A percentile compares a stretch with the other conserved stretches of the same genome.
Evolutionary conservation across 345 rosid species (phyloP).

Genomic region (Acer campestre): DNA sequence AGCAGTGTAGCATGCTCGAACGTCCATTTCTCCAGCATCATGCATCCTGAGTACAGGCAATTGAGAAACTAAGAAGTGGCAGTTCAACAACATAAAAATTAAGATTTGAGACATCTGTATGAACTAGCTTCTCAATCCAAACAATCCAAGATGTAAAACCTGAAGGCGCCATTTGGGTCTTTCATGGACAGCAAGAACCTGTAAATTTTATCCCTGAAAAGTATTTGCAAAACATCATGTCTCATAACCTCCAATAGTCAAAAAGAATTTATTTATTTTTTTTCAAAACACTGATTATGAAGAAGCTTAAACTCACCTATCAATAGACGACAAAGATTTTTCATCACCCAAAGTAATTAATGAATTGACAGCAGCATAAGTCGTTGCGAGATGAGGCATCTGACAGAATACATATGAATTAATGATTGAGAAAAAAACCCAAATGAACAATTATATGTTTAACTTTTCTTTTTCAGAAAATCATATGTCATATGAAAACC

Average conservation of each 20-base stretch:
- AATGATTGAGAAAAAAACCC: neutral
- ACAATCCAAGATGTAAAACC: slow-evolving; percentile 41
- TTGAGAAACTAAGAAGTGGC: neutral
- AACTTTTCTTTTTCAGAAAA: neutral
- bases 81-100: neutral
- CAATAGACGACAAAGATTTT: slow-evolving; percentile 64
- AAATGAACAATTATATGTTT: neutral
- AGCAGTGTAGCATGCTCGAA: slow-evolving; percentile 96
- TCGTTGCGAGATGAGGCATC: slow-evolving; percentile 99
- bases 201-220: slow-evolving; percentile 63
- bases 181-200: slow-evolving; percentile 70
- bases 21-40: slow-evolving; percentile 93
- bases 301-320: slow-evolving; percentile 61
- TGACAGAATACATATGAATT: slow-evolving; percentile 32
- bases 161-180: slow-evolving; percentile 80
- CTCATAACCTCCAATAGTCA: slow-evolving; percentile 20
- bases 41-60: slow-evolving; percentile 68
- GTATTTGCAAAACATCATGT: slow-evolving; percentile 23
- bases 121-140: slow-evolving; percentile 10
- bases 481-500: no score
- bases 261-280: neutral
- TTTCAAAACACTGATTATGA: neutral
- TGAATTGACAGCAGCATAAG: slow-evolving; percentile 90
- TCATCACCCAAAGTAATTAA: slow-evolving; percentile 87
- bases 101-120: slow-evolving; percentile 7